Base-by-base conservation (phyloP, 176 grass and related monocot genomes). In the Oryza meyeriana region DNA sequence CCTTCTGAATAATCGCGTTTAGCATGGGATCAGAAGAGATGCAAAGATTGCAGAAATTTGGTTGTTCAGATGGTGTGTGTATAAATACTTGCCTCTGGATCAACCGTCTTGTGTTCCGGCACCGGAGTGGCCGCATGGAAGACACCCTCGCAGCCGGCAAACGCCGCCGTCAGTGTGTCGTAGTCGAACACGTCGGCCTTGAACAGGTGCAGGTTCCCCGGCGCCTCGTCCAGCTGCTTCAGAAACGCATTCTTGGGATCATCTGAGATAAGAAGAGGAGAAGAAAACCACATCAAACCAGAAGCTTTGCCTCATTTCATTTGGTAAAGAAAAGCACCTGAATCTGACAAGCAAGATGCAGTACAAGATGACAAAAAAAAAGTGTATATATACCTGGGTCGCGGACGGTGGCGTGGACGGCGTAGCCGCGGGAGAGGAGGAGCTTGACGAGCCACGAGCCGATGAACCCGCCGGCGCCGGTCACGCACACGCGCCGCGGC, bases 381-480 rank as follows among this genome's bases (percentile, higher is more conserved):
- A n/a, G n/a, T n/a, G n/a, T n/a, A n/a, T n/a, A n/a, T n/a, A n/a
- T 16, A 91, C 90, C 4, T 27, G 86, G 77, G 73, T 88, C 72
- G 10, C 90, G 84, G 52, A 92, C 82, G 71, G 90, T 88, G 80
- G 48, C 90, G 65, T 84, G 90, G 1, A 92, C 86, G 41, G 64
- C 47, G 78, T 88, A 88, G 78, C 90, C 86, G 14, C 80, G 69
- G 22, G 83, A 67, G 61, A 92, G 90, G 14, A 91, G 89, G 24
- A 91, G 82, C 71, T 91, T 91, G 13, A 88, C 86, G 35, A 91
- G 71, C 85, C 86, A 91, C 2, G 85, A 89, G 24, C 77, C 89
- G 25, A 82, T 50, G 65, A 28, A 92, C 10, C 90, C 90, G 35
- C 86, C 86, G 50, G 44, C 86, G 24, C 89, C 85, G 6, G 85